Evolutionary conservation across 352 stramenopile species (phyloP), one percentile per base, ranked within the genome.

Genomic region (Aphanomyces cochlioides): DNA sequence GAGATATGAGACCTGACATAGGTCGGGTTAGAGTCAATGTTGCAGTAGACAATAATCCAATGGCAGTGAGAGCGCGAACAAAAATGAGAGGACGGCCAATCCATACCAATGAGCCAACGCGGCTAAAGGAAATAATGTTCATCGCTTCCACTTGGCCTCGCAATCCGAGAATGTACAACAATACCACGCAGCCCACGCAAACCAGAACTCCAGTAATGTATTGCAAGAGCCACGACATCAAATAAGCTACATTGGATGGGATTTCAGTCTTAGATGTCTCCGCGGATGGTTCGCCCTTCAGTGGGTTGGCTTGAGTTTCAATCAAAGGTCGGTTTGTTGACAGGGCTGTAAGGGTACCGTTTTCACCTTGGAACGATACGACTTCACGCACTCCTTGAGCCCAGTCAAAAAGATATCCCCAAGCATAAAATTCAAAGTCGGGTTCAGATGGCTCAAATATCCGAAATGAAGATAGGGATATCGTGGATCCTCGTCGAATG

Each of bases 361-460:
- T 13, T 4, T 40, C 47, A 8, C 54, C 64, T 43, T 63, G 17
- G 56, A 70, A 70, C 7, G 38, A 50, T 19, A 70, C 64, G 3
- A 70, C 64, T 61, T 70, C 64, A 3, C 64, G 64, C 4, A 61
- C 5, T 5, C 47, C 43, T 47, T 70, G 7, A 45, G 48, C 37
- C 64, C 64, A 70, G 12, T 70, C 64, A 53, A 63, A 40, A 13
- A 70, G 6, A 37, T 61, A 70, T 8, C 50, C 34, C 19, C 47
- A 70, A 6, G 36, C 38, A 61, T 50, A 70, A n/a, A 69, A 37
- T 28, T 38, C 64, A 15, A 63, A 67, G 7, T 56, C 47, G 8
- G 41, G n/a, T 12, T 53, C 47, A 12, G n/a, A 41, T 12, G 41
- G 59, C 1, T 28, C 47, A 67, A 67, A 53, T 13, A 67, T 17